Evolutionary conservation across 306 rosid species (phyloP).

Genomic region (Gleditsia sinensis): DNA sequence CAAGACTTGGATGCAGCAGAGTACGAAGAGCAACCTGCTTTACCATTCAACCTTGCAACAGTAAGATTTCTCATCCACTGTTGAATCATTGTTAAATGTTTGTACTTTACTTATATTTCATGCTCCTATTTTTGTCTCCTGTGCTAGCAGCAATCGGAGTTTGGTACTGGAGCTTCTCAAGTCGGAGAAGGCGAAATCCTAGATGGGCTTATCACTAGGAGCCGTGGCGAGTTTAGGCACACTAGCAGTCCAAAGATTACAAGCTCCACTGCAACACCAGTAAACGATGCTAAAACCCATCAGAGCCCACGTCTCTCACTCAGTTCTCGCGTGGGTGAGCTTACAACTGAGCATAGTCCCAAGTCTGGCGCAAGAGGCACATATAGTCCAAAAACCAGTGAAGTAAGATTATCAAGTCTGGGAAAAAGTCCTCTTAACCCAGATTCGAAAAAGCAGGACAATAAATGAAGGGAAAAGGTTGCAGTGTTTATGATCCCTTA

Average conservation of each 20-base stretch:
- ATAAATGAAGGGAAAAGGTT: conserved; percentile 25
- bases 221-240: conserved; percentile 90
- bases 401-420: conserved; percentile 47
- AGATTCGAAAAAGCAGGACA: conserved; percentile 46
- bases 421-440: conserved; percentile 70
- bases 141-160: conserved; percentile 69
- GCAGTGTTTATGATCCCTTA: conserved; percentile 24
- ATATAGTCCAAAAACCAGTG: conserved; percentile 60
- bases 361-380: conserved; percentile 61
- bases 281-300: conserved; percentile 41
- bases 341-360: conserved; percentile 70
- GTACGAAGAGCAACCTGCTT: conserved; percentile 83
- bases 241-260: conserved; percentile 73
- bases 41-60: conserved; percentile 69
- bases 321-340: conserved; percentile 65
- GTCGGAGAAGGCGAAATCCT: conserved; percentile 76
- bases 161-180: conserved; percentile 62
- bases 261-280: conserved; percentile 78
- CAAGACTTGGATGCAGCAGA: conserved; percentile 97
- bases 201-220: conserved; percentile 82
- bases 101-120: neutral
- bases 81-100: conserved; percentile 2
- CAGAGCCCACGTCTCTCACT: conserved; percentile 54
- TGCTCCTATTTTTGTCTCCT: neutral
- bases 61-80: conserved; percentile 46